phyloP scores from a whole-genome alignment of 1,284 basidiomycete species.

The Neotropicomus parvogracilis region DNA sequence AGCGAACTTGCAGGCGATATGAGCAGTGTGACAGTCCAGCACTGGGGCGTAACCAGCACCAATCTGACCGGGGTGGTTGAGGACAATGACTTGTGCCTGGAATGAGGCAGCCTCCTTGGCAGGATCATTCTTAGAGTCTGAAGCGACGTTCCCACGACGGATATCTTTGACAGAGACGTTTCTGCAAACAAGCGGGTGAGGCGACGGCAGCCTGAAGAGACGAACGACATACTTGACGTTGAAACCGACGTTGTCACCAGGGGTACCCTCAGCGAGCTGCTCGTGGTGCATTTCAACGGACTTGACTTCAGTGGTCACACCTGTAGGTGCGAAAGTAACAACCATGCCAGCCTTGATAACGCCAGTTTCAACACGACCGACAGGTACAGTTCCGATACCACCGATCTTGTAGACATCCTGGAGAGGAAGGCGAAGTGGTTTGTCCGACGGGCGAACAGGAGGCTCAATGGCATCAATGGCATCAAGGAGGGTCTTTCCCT shows the following conservation, averaged over 20 bases:
- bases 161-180: slow-evolving; percentile 99
- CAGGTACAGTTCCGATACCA: slow-evolving; percentile 99
- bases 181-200: slow-evolving; percentile 45
- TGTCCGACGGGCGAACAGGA: slow-evolving; percentile 94
- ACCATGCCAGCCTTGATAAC: slow-evolving; percentile 99
- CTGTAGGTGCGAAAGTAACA: slow-evolving; percentile 93
- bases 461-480: slow-evolving; percentile 99
- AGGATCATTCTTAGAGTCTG: slow-evolving; percentile 99
- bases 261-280: slow-evolving; percentile 91
- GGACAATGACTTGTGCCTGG: slow-evolving; percentile 99
- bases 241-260: slow-evolving; percentile 99
- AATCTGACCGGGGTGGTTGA: slow-evolving; percentile 99
- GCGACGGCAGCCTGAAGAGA: neutral
- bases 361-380: slow-evolving; percentile 99
- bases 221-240: slow-evolving; percentile 77
- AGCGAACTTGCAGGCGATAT: slow-evolving; percentile 99
- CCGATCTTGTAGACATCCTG: slow-evolving; percentile 99
- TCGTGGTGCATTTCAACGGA: slow-evolving; percentile 99
- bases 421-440: slow-evolving; percentile 99
- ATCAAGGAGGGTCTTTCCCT: slow-evolving; percentile 99
- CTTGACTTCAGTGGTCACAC: slow-evolving; percentile 99
- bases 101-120: slow-evolving; percentile 99
- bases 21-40: slow-evolving; percentile 99
- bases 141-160: slow-evolving; percentile 98
- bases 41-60: slow-evolving; percentile 97